A percentile compares a stretch with the other conserved stretches of the same genome.
Evolutionary conservation across 306 rosid species (phyloP).

Genomic region (Cucumis cinereus): DNA sequence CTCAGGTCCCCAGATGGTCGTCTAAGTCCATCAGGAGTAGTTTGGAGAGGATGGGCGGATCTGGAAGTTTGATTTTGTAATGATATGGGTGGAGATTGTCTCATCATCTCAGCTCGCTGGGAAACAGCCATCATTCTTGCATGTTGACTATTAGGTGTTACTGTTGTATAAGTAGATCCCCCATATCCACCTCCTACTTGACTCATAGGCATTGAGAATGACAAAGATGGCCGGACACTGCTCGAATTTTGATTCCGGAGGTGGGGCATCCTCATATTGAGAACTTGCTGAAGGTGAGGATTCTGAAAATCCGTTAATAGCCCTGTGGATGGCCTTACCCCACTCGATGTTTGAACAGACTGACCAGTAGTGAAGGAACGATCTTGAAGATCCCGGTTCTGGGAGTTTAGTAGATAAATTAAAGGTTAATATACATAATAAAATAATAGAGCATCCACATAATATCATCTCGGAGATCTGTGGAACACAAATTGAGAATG

Average conservation of each 20-base stretch:
- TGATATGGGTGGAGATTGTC: conserved; percentile 26
- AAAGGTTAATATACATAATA: neutral
- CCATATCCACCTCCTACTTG: conserved; percentile 34
- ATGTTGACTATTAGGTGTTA: conserved; percentile 20
- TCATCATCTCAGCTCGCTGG: conserved; percentile 12
- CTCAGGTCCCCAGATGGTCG: conserved; percentile 28
- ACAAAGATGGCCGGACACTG: conserved; percentile 9
- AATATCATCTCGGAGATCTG: neutral
- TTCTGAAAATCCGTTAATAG: conserved; percentile 23
- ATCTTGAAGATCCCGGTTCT: conserved; percentile 34
- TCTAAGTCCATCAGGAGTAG: conserved; percentile 15
- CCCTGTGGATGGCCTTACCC: conserved; percentile 9
- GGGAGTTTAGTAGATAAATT: conserved; percentile 18
- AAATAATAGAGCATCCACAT: neutral
- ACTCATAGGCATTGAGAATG: conserved; percentile 12
- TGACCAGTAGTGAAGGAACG: conserved; percentile 11
- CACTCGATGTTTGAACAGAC: conserved; percentile 19
- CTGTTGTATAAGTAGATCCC: conserved; percentile 23
- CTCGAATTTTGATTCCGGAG: conserved; percentile 18
- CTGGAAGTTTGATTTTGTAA: conserved; percentile 29
- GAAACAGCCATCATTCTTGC: conserved; percentile 9
- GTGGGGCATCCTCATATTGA: conserved; percentile 22
- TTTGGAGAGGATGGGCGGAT: conserved; percentile 17
- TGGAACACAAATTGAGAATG: neutral
- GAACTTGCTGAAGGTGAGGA: conserved; percentile 49